Percentiles rank a stretch among this genome's conserved stretches.
Evolutionary conservation across 2,329 filamentous ascomycete genomes (phyloP).

Genomic region (Trichothecium sympodiale): DNA sequence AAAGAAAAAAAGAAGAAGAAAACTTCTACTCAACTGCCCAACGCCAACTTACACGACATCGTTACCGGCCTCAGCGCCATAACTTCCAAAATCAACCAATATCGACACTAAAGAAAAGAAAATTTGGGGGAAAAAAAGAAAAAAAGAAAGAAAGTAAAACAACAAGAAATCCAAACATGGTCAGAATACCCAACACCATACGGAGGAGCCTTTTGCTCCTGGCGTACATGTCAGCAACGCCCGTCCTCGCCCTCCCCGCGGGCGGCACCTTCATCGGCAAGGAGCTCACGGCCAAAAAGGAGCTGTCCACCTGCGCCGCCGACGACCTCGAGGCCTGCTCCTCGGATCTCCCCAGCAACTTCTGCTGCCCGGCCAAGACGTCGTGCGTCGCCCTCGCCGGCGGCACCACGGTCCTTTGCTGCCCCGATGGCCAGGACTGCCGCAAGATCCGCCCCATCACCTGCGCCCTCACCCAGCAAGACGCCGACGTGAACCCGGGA

Average conservation of each 20-base stretch:
- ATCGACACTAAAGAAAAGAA: too few species aligned
- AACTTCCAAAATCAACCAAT: too few species aligned
- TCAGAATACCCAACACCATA: constrained; percentile 2
- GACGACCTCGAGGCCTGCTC: constrained; percentile 40
- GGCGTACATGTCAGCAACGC: constrained; percentile 22
- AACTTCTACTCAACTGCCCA: too few species aligned
- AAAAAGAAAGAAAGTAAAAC: too few species aligned
- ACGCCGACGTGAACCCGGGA: constrained; percentile 42
- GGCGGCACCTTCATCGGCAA: constrained; percentile 27
- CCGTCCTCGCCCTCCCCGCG: constrained; percentile 26
- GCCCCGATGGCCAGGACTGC: constrained; percentile 50
- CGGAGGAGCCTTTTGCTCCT: constrained; percentile 26
- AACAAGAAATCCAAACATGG: too few species aligned
- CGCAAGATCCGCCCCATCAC: constrained; percentile 49
- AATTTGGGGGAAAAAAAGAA: too few species aligned
- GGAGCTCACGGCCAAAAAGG: too few species aligned
- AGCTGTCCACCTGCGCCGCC: constrained; percentile 34
- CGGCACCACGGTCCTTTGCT: constrained; percentile 61
- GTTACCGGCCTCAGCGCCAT: too few species aligned
- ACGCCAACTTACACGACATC: too few species aligned
- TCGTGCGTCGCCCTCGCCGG: constrained; percentile 51
- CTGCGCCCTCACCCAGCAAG: constrained; percentile 52
- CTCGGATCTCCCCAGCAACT: constrained; percentile 45
- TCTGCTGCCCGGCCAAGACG: constrained; percentile 50
- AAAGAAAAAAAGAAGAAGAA: too few species aligned